Percentiles rank a stretch among this genome's conserved stretches.
Evolutionary conservation across 306 rosid genomes (phyloP).

Genomic region (Pyrus bretschneideri): DNA sequence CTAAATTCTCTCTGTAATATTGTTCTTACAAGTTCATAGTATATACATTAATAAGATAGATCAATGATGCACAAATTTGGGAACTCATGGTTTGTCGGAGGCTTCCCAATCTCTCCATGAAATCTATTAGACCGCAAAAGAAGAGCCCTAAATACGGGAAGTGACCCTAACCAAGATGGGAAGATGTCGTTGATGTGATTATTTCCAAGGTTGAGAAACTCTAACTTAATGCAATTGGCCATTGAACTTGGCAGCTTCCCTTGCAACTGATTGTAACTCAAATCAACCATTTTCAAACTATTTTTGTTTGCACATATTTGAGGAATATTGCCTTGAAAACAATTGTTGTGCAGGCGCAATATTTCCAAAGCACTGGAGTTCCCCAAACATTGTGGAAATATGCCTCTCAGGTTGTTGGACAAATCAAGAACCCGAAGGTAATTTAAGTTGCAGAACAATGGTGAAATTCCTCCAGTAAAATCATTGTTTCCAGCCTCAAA

Average conservation of each 20-base stretch:
- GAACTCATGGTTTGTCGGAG: background rate
- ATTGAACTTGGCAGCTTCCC: constrained; percentile 19
- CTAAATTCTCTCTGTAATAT: no score
- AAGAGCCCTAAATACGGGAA: constrained; percentile 11
- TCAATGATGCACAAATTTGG: constrained; percentile 10
- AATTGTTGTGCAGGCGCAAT: background rate
- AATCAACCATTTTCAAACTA: constrained; percentile 2
- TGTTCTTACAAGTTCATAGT: no score
- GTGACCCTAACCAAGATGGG: constrained; percentile 38
- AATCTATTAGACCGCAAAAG: constrained; percentile 13
- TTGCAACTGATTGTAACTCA: constrained; percentile 14
- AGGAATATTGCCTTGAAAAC: background rate
- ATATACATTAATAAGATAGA: background rate
- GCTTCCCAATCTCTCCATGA: constrained; percentile 12
- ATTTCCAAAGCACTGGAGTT: background rate
- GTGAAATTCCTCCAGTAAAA: background rate
- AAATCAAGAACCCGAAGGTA: background rate
- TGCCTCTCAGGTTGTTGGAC: background rate
- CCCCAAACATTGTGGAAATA: constrained; percentile 12
- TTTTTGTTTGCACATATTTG: background rate
- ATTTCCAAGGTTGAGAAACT: constrained; percentile 2
- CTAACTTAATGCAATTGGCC: constrained; percentile 2
- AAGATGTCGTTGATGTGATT: constrained; percentile 22
- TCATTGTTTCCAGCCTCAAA: background rate
- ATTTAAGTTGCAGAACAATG: constrained; percentile 7